These are phyloP conservation scores for Hirschfeldia incana DNA, from an alignment of 345 rosid genomes.

Conservation along the genomic window DNA sequence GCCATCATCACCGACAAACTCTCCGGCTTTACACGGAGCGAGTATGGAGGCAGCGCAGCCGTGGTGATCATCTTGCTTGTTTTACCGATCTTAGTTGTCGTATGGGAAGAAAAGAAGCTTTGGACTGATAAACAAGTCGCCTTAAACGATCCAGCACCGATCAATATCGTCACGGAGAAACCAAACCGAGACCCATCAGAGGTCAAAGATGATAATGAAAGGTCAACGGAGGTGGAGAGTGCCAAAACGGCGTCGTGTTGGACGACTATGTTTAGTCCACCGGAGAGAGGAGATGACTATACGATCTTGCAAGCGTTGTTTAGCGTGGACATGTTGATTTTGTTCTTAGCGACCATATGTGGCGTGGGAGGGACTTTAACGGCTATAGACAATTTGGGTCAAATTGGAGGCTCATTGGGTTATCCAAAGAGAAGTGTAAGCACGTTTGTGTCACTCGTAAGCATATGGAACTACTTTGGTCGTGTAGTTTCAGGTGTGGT, in stretches of 20 bases:
- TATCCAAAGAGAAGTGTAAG: slow-evolving; percentile 46
- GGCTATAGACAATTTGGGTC: slow-evolving; percentile 52
- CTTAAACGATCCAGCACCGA: slow-evolving; percentile 30
- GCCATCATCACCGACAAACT: slow-evolving; percentile 44
- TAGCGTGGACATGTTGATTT: slow-evolving; percentile 55
- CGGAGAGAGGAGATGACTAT: slow-evolving; percentile 58
- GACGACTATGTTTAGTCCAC: slow-evolving; percentile 47
- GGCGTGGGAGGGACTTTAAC: slow-evolving; percentile 55
- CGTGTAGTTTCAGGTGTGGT: slow-evolving; percentile 50
- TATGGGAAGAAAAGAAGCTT: slow-evolving; percentile 47
- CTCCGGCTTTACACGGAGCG: slow-evolving; percentile 38
- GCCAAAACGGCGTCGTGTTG: slow-evolving; percentile 39
- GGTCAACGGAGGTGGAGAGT: neutral
- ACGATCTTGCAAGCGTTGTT: slow-evolving; percentile 57
- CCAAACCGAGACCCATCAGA: neutral
- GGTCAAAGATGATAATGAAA: neutral
- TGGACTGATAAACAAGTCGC: slow-evolving; percentile 37
- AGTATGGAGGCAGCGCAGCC: slow-evolving; percentile 44
- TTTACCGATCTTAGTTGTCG: slow-evolving; percentile 45
- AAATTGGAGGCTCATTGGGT: slow-evolving; percentile 46
- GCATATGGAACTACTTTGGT: slow-evolving; percentile 62
- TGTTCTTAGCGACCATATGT: slow-evolving; percentile 49
- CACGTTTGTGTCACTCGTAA: slow-evolving; percentile 55
- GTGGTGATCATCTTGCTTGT: slow-evolving; percentile 42
- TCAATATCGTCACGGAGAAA: slow-evolving; percentile 38